Base-by-base conservation (phyloP, 306 rosid species). In the Prunus campanulata region DNA sequence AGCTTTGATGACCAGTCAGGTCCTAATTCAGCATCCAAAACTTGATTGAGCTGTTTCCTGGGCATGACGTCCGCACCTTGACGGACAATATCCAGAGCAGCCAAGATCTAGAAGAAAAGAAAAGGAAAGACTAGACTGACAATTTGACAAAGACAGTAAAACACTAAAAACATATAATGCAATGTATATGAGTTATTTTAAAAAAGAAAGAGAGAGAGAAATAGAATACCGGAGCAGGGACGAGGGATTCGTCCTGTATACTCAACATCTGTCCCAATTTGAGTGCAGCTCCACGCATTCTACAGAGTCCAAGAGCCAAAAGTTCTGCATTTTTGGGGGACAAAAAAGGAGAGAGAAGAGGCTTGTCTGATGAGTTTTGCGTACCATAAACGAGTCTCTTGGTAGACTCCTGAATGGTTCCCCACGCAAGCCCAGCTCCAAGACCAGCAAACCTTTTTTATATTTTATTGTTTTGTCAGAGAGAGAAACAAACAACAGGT, bases 61-160 rank as follows among this genome's bases (percentile, higher is more conserved):
- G 98, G 98, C 97, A 95, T 92, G 62, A 89, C 92, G 85, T 95
- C 98, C 49, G 98, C 98, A 66, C 98, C 97, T 90, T 95, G 98
- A 75, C 97, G 98, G 44, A 95, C 97, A 79, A 92, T 88, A 56
- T 92, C 98, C 61, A 90, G 85, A 72, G 98, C 97, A 79, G 98
- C 96, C 87, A 95, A 84, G 71, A 95, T 89, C 97, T 94, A 74
- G 84, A 82, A 0, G 6, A 52, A 59, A 68, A 68, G 9, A 48
- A 74, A 39, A 39, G 44, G 9, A 39, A 39, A 39, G 44, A 39
- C 52, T 48, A 48, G 14, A 48, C 4, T 48, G 52, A 48, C 52
- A 48, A 61, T 24, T 25, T 61, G 18, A 8, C 42, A 78, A 66
- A 79, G 74, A 74, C 64, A 77, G 70, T 56, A 54, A 61, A 44